Evolutionary conservation across 129 eudicot genomes (phyloP).

Genomic region (Flaveria bidentis): DNA sequence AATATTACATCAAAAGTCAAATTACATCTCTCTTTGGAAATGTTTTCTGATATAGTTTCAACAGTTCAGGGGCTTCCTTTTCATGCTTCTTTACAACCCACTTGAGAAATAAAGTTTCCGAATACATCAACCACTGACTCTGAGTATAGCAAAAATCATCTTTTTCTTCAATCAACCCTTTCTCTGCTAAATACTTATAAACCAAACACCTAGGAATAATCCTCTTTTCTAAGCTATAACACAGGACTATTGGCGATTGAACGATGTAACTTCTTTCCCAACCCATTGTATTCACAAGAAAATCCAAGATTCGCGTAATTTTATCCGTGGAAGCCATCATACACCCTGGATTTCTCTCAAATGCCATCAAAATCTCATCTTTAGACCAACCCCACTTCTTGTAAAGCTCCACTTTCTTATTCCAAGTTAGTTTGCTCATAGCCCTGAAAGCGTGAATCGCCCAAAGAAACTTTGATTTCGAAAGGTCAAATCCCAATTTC

Average conservation of each 20-base stretch:
- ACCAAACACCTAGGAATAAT: slow-evolving; percentile 48
- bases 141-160: slow-evolving; percentile 14
- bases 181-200: slow-evolving; percentile 38
- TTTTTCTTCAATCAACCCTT: slow-evolving; percentile 32
- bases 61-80: slow-evolving; percentile 37
- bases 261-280: slow-evolving; percentile 34
- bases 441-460: slow-evolving; percentile 41
- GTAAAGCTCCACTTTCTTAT: slow-evolving; percentile 41
- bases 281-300: slow-evolving; percentile 47
- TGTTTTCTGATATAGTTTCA: slow-evolving; percentile 41
- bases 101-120: slow-evolving; percentile 33
- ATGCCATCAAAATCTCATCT: slow-evolving; percentile 42
- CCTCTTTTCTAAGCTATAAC: slow-evolving; percentile 46
- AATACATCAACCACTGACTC: slow-evolving; percentile 25
- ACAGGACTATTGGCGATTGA: slow-evolving; percentile 23
- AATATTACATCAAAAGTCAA: slow-evolving; percentile 8
- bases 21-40: slow-evolving; percentile 5
- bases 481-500: slow-evolving; percentile 47
- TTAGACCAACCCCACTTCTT: slow-evolving; percentile 53
- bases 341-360: slow-evolving; percentile 41
- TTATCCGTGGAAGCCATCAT: slow-evolving; percentile 45
- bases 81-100: slow-evolving; percentile 28
- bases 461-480: slow-evolving; percentile 32
- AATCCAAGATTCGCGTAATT: slow-evolving; percentile 40
- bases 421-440: slow-evolving; percentile 50